Base-by-base conservation (phyloP, 345 rosid species). In the Passiflora organensis region DNA sequence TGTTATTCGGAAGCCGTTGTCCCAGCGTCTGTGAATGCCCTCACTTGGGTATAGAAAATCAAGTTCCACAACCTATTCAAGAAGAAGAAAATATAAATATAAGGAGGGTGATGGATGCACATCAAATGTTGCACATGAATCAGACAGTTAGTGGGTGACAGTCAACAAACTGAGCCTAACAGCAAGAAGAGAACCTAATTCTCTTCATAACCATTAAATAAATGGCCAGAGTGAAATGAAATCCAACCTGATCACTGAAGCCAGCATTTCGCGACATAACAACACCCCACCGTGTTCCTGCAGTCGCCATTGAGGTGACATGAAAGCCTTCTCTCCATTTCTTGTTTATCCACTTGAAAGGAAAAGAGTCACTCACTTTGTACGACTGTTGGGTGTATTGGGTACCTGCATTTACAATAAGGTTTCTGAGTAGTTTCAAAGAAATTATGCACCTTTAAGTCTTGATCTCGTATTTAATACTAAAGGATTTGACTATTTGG, bases 11-110 rank as follows among this genome's bases (percentile, higher is more conserved):
- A 48, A 73, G 20, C 77, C 77, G 63, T 47, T 47, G 23, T 68
- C 77, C 77, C 77, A 73, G 6, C 77, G 61, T 37, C 73, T 54
- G 63, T 73, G 77, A 43, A 73, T 68, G 51, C 77, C 77, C 60
- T 73, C 77, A 38, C 77, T 73, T 15, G 77, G 77, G 48, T 73
- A 73, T 0, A 73, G 77, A 51, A 73, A 73, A 60, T 73, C 73
- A 51, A 73, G 77, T 56, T 73, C 77, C 45, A 73, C 73, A 46
- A 73, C 77, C 77, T 73, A 45, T 48, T n/a, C 15, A 38, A 55
- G 48, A 18, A 49, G 13, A 50, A 22, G n/a, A 24, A 5, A 24
- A 32, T 42, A 37, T 28, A 8, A 28, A 8, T 2, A 28, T 2
- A 8, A 28, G 34, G 34, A 28, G 8, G 34, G 34, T 2, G 34